Evolutionary conservation across 129 eudicot genomes (phyloP), one percentile per base, ranked within the genome.

Genomic region (Artemisia tridentata): DNA sequence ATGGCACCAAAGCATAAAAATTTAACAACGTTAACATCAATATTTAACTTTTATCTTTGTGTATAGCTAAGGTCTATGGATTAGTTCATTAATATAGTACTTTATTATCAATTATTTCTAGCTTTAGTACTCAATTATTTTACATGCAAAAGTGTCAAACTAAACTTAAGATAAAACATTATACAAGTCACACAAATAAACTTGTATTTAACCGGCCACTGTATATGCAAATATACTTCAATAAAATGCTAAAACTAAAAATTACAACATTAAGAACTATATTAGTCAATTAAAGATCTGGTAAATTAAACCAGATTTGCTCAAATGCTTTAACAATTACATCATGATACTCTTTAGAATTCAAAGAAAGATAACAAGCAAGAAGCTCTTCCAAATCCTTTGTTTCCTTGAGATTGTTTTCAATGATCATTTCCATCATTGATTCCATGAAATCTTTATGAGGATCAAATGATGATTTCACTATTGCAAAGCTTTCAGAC

Each of bases 391-490:
- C 95, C 72, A 87, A 81, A 68, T 80, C 89, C 65, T 87, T 73
- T 0, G 95, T 75, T 21, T 27, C 66, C 60, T 78, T 63, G 38
- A 87, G 82, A 18, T 85, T 84, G 15, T 87, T 82, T 79, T 84
- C 89, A 27, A 82, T 77, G 46, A 87, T 80, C 95, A 87, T 87
- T 73, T 87, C 95, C 80, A 74, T 72, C 95, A 87, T 87, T 4
- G 95, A 87, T 7, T 84, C 95, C 80, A 70, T 82, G 73, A 87
- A 87, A 63, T 87, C 95, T 21, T 74, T 78, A 11, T 84, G 74
- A 6, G 95, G 95, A 69, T 87, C 90, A 56, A 75, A 61, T 3
- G 95, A 87, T 38, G 87, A 79, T 69, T 87, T 87, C 75, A 87
- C 89, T 7, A 87, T 67, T 7, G 95, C 95, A 56, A 84, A 80